Conservation (phyloP, 2,329 filamentous ascomycete species). For the Beauveria asiatica region DNA sequence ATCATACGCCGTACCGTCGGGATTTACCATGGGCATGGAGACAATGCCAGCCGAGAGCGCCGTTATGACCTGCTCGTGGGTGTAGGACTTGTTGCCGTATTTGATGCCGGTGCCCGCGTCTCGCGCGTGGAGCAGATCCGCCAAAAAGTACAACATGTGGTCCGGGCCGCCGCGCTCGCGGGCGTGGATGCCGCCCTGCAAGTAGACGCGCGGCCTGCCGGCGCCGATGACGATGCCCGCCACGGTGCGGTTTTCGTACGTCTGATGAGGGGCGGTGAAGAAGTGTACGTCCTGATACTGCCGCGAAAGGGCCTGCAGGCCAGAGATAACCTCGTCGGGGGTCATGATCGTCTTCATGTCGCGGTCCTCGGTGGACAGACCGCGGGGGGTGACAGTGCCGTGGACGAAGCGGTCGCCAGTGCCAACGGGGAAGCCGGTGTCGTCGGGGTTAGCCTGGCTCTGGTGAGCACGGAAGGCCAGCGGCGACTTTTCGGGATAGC, state of each 20-base stretch:
- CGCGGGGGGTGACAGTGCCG: slow-evolving; percentile 27
- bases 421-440: slow-evolving; percentile 28
- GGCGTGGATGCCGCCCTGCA: slow-evolving; percentile 47
- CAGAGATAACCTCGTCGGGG: slow-evolving; percentile 35
- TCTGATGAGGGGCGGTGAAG: slow-evolving; percentile 34
- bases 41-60: slow-evolving; percentile 46
- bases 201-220: slow-evolving; percentile 37
- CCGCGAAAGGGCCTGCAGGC: slow-evolving; percentile 32
- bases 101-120: slow-evolving; percentile 38
- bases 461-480: slow-evolving; percentile 6
- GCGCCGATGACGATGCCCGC: slow-evolving; percentile 36
- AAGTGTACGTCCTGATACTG: slow-evolving; percentile 30
- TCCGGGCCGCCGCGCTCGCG: slow-evolving; percentile 51
- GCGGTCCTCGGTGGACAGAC: slow-evolving; percentile 25
- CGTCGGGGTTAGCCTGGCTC: slow-evolving; percentile 12
- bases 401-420: slow-evolving; percentile 33
- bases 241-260: slow-evolving; percentile 32
- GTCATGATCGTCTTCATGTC: slow-evolving; percentile 36
- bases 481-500: background rate
- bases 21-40: slow-evolving; percentile 43
- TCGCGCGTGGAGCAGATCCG: slow-evolving; percentile 47
- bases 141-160: slow-evolving; percentile 47
- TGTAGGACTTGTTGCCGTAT: slow-evolving; percentile 45
- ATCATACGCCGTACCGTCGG: slow-evolving; percentile 45
- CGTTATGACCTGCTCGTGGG: slow-evolving; percentile 40